Percentiles rank a stretch among this genome's conserved stretches.
phyloP scores from a whole-genome alignment of 2,329 filamentous ascomycete genomes.

The Cladosporium sp. region DNA sequence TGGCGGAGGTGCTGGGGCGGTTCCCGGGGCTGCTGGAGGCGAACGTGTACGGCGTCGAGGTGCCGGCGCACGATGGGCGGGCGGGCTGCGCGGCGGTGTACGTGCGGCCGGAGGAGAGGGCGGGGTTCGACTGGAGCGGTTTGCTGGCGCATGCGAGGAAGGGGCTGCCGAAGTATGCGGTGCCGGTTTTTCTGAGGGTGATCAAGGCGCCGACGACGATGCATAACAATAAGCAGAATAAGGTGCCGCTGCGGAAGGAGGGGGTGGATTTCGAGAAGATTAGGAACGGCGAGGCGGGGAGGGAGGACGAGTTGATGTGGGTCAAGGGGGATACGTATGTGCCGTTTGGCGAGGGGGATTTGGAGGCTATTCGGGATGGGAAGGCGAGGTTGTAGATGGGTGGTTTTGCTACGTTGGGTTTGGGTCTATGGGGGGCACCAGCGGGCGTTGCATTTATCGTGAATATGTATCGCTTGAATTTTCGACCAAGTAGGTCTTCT shows the following conservation, averaged over 20 bases:
- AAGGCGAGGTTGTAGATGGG: conserved; percentile 11
- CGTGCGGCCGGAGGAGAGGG: conserved; percentile 45
- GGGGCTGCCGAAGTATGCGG: conserved; percentile 64
- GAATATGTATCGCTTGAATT: neutral
- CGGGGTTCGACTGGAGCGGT: conserved; percentile 53
- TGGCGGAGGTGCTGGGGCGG: conserved; percentile 40
- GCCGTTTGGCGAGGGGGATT: conserved; percentile 50
- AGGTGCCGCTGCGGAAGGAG: conserved; percentile 80
- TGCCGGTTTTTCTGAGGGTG: conserved; percentile 66
- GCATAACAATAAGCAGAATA: conserved; percentile 78
- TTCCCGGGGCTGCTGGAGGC: conserved; percentile 41
- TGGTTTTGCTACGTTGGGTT: neutral
- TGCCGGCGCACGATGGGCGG: conserved; percentile 46
- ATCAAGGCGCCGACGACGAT: conserved; percentile 52
- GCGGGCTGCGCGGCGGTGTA: conserved; percentile 51
- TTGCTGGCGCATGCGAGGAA: conserved; percentile 54
- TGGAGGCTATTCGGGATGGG: conserved; percentile 1
- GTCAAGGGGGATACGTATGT: conserved; percentile 49
- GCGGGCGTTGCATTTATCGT: neutral
- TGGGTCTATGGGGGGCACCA: neutral
- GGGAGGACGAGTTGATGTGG: conserved; percentile 46
- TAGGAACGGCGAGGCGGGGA: conserved; percentile 38
- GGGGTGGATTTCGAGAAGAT: conserved; percentile 84
- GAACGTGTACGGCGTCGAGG: conserved; percentile 45
- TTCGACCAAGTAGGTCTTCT: no score